A percentile compares a stretch with the other conserved stretches of the same genome.
phyloP scores from a whole-genome alignment of 768 basidiomycete genomes.

The Agaricus bisporus region DNA sequence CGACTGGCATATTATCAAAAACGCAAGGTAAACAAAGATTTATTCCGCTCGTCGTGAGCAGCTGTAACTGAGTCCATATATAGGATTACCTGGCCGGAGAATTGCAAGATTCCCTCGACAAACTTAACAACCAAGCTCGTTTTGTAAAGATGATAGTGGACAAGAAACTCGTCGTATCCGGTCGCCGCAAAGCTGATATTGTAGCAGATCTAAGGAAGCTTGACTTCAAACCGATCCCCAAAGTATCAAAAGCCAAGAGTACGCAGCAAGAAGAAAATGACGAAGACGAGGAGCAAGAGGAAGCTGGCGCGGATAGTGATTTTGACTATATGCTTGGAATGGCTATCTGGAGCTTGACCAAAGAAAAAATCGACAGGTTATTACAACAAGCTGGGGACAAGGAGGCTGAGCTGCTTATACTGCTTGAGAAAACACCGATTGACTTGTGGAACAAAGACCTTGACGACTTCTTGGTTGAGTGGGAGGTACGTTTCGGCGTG shows the following conservation, averaged over 20 bases:
- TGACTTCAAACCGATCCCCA: constrained; percentile 91
- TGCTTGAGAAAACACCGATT: constrained; percentile 74
- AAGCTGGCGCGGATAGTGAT: constrained; percentile 42
- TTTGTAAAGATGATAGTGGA: constrained; percentile 96
- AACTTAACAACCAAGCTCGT: constrained; percentile 88
- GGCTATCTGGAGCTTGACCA: constrained; percentile 93
- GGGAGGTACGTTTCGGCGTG: constrained; percentile 59
- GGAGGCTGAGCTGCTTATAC: constrained; percentile 68
- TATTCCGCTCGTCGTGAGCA: not conserved
- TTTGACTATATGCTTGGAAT: constrained; percentile 94
- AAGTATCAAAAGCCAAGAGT: constrained; percentile 60
- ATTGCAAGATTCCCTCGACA: constrained; percentile 75
- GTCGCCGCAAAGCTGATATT: constrained; percentile 85
- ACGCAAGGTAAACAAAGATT: constrained; percentile 63
- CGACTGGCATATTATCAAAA: constrained; percentile 91
- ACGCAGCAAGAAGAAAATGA: constrained; percentile 45
- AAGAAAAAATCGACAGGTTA: constrained; percentile 90
- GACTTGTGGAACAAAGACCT: constrained; percentile 90
- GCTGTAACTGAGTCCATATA: constrained; percentile 9
- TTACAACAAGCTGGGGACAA: constrained; percentile 75
- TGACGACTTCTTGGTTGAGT: constrained; percentile 74
- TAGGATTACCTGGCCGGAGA: constrained; percentile 85
- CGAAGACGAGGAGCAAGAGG: constrained; percentile 46
- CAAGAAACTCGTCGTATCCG: constrained; percentile 73
- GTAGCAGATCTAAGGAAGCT: constrained; percentile 75